Evolutionary conservation across 495 filamentous ascomycete genomes (phyloP).

Genomic region (Staphylotrichum tortipilum): DNA sequence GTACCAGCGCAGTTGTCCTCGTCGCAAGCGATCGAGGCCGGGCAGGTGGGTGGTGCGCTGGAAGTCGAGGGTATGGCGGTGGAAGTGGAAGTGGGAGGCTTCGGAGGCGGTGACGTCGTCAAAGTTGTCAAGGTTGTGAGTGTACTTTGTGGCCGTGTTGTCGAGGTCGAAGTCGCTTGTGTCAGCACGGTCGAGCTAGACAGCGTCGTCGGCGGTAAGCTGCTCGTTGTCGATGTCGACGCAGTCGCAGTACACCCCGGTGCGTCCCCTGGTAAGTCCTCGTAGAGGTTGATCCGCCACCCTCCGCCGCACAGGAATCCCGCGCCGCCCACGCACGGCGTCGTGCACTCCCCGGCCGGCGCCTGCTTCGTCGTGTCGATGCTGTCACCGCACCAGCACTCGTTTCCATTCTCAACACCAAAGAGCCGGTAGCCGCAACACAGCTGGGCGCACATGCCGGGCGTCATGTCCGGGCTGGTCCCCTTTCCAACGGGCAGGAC

Average conservation of each 20-base stretch:
- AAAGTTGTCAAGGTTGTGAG: not conserved
- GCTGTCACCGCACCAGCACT: not conserved
- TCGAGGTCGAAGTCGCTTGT: not conserved
- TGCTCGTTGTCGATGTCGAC: not conserved
- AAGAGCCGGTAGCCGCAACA: not conserved
- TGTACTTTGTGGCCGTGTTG: not conserved
- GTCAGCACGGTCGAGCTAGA: not conserved
- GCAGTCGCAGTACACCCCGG: not conserved
- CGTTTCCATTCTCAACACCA: not conserved
- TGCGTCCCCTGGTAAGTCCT: not conserved
- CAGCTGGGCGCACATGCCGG: not conserved
- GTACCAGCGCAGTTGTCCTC: not conserved
- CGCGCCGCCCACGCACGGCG: not conserved
- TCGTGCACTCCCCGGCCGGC: not conserved
- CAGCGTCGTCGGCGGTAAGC: not conserved
- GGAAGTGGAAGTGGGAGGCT: not conserved
- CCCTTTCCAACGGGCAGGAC: not conserved
- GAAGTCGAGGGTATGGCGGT: too few species aligned
- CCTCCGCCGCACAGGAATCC: not conserved
- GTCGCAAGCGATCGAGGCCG: not conserved
- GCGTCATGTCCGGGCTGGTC: not conserved
- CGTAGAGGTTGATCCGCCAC: not conserved
- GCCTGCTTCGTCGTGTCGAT: not conserved
- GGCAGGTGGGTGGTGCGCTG: not conserved
- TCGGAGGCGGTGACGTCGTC: not conserved